Conservation (phyloP, 2,329 filamentous ascomycete species). For the Aspergillus puulaauensis region DNA sequence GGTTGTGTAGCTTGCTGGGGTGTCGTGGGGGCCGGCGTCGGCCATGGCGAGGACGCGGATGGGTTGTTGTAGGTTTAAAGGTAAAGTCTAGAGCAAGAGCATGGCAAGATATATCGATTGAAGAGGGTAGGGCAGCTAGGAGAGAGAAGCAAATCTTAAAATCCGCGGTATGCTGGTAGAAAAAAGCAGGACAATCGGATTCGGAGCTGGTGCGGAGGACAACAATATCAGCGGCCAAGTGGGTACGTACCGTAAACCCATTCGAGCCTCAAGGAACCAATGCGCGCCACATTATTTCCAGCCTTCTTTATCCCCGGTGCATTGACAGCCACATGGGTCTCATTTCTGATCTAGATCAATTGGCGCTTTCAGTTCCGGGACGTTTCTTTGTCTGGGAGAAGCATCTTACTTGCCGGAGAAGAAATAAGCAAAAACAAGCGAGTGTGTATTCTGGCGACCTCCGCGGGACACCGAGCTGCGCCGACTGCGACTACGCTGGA, state of each 20-base stretch:
- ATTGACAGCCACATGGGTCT: neutral
- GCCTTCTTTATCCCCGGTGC: neutral
- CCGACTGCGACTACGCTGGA: neutral
- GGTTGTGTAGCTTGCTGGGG: slow-evolving; percentile 11
- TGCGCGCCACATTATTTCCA: neutral
- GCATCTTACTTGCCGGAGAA: neutral
- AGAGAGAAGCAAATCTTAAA: neutral
- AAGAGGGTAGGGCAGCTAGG: too few relatives aligned
- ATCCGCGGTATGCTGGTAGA: neutral
- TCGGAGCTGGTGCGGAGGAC: neutral
- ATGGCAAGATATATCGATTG: neutral
- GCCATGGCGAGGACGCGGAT: neutral
- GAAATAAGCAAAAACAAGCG: too few relatives aligned
- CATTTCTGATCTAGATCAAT: neutral
- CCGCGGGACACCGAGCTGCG: neutral
- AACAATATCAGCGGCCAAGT: neutral
- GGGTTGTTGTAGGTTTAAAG: neutral
- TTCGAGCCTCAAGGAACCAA: neutral
- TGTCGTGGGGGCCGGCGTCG: neutral
- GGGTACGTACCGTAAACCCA: neutral
- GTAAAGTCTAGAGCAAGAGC: neutral
- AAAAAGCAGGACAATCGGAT: neutral
- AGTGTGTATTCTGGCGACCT: too few relatives aligned
- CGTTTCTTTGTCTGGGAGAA: neutral
- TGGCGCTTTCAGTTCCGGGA: neutral